A percentile compares a stretch with the other conserved stretches of the same genome.
These are phyloP conservation scores for Harringtonia lauricola DNA, from an alignment of 2,329 filamentous ascomycete species.

Conservation along the genomic window DNA sequence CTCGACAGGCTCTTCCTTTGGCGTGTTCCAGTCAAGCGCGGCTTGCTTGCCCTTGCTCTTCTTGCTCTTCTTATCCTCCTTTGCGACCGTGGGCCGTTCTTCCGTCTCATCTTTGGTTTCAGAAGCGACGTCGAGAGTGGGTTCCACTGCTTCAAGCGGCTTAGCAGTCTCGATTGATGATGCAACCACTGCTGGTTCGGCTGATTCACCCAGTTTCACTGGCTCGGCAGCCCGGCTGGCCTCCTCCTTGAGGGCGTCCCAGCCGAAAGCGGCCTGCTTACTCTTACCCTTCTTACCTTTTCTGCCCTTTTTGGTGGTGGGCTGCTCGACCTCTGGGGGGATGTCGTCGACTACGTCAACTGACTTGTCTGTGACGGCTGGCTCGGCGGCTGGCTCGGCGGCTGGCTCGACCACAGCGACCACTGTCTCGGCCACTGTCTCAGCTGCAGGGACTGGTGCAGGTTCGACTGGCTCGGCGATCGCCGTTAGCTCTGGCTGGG, in stretches of 20 bases:
- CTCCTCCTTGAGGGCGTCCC: not conserved
- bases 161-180: no score
- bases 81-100: not conserved
- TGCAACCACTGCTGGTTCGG: no score
- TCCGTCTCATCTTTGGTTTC: not conserved
- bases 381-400: no score
- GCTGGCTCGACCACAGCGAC: no score
- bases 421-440: no score
- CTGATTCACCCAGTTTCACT: no score
- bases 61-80: not conserved
- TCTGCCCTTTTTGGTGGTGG: slow-evolving; percentile 1
- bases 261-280: not conserved
- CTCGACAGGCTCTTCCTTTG: no score
- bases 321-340: not conserved
- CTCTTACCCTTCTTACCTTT: slow-evolving; percentile 6
- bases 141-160: no score
- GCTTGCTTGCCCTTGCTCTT: not conserved
- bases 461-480: no score
- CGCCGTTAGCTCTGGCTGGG: no score
- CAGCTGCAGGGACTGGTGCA: no score
- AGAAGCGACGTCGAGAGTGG: not conserved
- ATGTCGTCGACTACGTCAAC: not conserved
- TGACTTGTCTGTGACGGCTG: no score
- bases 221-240: not conserved
- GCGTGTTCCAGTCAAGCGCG: not conserved